Evolutionary conservation across 306 rosid genomes (phyloP).

Genomic region (Mimosa pudica): DNA sequence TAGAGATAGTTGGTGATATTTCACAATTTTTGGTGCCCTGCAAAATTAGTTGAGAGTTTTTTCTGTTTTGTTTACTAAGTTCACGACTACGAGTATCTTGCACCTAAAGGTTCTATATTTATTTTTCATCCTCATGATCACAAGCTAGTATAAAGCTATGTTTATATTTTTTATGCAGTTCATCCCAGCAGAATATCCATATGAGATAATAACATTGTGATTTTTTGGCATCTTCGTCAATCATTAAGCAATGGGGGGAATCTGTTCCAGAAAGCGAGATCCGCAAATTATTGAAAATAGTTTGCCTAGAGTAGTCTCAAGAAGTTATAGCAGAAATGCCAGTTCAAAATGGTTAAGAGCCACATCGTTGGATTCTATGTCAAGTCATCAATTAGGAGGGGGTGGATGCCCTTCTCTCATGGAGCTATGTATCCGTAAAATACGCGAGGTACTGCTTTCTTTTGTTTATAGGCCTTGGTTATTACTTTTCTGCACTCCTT

Average conservation of each 20-base stretch:
- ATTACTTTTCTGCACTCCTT: slow-evolving; percentile 5
- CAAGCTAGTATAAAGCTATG: background rate
- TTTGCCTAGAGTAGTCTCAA: slow-evolving; percentile 34
- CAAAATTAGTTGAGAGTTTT: background rate
- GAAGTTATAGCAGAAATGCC: slow-evolving; percentile 52
- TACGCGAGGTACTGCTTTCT: slow-evolving; percentile 55
- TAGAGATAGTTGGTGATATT: background rate
- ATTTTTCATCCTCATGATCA: background rate
- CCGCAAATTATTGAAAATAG: slow-evolving; percentile 52
- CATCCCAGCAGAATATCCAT: slow-evolving; percentile 2
- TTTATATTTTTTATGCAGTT: slow-evolving; percentile 36
- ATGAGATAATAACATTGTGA: slow-evolving; percentile 29
- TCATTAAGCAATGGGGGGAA: slow-evolving; percentile 60
- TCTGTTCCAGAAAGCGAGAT: slow-evolving; percentile 72
- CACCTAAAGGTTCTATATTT: background rate
- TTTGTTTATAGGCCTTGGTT: background rate
- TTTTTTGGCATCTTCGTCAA: slow-evolving; percentile 15
- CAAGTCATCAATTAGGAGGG: slow-evolving; percentile 41
- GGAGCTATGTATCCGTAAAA: slow-evolving; percentile 61
- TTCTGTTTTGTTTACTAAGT: slow-evolving; percentile 21
- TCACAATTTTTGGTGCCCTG: background rate
- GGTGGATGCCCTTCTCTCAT: slow-evolving; percentile 59
- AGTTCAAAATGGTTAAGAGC: slow-evolving; percentile 62
- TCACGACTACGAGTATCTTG: background rate
- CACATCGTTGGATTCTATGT: slow-evolving; percentile 41